Conservation (phyloP, 139 green algal species). For the Choricystis sp. region DNA sequence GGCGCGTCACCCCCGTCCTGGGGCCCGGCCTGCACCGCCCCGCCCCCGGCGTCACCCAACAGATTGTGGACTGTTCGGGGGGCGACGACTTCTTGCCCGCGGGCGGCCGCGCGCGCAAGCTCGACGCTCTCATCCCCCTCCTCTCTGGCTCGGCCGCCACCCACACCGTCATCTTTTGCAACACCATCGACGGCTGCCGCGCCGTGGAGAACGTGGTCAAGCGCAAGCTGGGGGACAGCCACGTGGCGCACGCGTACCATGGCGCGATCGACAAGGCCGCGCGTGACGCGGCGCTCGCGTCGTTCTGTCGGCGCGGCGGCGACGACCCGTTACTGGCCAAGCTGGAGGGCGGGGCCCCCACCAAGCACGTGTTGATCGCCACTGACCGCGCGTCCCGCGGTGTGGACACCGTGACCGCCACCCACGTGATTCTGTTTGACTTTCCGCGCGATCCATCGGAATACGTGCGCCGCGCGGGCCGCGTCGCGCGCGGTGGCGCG, state of each 20-base stretch:
- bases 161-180: conserved; percentile 63
- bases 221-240: conserved; percentile 9
- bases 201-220: conserved; percentile 77
- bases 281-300: conserved; percentile 28
- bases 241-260: conserved; percentile 62
- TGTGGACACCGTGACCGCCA: conserved; percentile 41
- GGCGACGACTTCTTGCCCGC: conserved; percentile 63
- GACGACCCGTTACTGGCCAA: not conserved
- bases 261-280: conserved; percentile 47
- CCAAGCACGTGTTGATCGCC: conserved; percentile 43
- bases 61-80: conserved; percentile 87
- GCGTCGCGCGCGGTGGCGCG: conserved; percentile 65
- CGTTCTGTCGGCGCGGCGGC: conserved; percentile 20
- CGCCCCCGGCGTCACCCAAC: conserved; percentile 53
- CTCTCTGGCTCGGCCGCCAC: conserved; percentile 13
- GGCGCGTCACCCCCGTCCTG: conserved; percentile 34
- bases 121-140: conserved; percentile 36
- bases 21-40: conserved; percentile 71
- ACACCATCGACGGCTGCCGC: conserved; percentile 83
- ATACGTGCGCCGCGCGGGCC: conserved; percentile 78
- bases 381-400: conserved; percentile 59
- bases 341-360: not conserved
- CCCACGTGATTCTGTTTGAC: conserved; percentile 91
- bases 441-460: conserved; percentile 87
- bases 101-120: conserved; percentile 54